Evolutionary conservation across 1,139 yeast genomes (phyloP), one percentile per base, ranked within the genome.

Genomic region (Nakaseomyces nivariensis): DNA sequence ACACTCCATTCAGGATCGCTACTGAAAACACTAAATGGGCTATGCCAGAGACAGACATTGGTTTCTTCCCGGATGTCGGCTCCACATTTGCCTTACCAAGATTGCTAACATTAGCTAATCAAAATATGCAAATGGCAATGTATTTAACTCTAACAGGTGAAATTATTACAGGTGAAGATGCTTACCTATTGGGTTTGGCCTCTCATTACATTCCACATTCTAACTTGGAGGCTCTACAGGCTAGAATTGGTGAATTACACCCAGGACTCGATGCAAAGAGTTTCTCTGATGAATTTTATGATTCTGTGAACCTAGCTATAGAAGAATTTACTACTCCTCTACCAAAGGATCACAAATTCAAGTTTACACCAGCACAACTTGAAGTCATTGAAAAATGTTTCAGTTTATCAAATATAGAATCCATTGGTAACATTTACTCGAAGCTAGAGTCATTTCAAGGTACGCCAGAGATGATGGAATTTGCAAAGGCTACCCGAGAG

Each of bases 21-120:
- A 87, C 96, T 37, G 97, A 92, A 62, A 78, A 78, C 61, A 90
- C 97, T 22, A 77, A 82, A 63, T 78, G 90, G 70, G 96, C 97
- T 53, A 94, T 92, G 98, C 98, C 98, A 5, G 98, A 92, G 68
- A 85, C 94, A 76, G 92, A 87, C 60, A 92, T 94, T 66, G 99
- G 99, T 0, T 88, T 90, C 67, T 86, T 87, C 72, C 96, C 96
- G 8, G 99, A 92, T 66, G 97, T 92, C 8, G 98, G 97, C 43
- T 84, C 95, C 41, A 81, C 95, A 5, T 90, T 86, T 69, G 90
- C 90, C 69, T 73, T 94, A 58, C 88, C 96, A 41, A 78, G 87
- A 58, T 70, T 89, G 54, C 47, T 64, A 13, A 64, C 67, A 5
- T 56, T 71, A 38, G 66, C 71, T 22, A 64, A 68, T 47, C 51